Conservation (phyloP, 1,284 basidiomycete species). For the Thelephora terrestris region DNA sequence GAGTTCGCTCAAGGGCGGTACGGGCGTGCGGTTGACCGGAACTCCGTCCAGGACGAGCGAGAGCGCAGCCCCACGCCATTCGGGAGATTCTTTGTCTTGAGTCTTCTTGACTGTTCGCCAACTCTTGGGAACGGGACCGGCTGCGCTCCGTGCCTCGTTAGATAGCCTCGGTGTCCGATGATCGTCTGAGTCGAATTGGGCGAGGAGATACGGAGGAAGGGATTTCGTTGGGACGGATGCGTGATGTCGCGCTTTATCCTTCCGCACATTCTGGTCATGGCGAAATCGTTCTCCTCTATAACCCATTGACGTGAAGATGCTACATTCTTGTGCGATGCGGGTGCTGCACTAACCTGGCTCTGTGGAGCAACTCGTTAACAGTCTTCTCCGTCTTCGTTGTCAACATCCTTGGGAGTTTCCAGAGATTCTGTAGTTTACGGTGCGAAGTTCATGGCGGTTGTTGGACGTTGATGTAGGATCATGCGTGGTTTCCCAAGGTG, state of each 20-base stretch:
- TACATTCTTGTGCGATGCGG: no score
- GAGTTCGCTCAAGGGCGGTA: conserved; percentile 35
- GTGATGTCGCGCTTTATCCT: conserved; percentile 21
- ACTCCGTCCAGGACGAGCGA: conserved; percentile 35
- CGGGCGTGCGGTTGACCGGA: conserved; percentile 8
- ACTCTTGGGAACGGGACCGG: conserved; percentile 17
- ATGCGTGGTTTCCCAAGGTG: no score
- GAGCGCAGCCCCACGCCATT: conserved; percentile 44
- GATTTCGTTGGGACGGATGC: conserved; percentile 14
- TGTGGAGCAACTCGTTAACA: conserved; percentile 42
- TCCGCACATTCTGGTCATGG: conserved; percentile 43
- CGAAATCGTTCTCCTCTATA: conserved; percentile 59
- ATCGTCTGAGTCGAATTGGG: conserved; percentile 16
- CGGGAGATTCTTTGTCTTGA: conserved; percentile 20
- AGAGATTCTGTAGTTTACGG: no score
- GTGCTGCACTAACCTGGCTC: conserved; percentile 33
- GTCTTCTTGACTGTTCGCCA: conserved; percentile 10
- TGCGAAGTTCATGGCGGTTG: no score
- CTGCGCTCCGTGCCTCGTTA: neutral
- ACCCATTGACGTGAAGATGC: neutral
- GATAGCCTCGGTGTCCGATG: conserved; percentile 6
- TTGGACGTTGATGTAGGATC: no score
- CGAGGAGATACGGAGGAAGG: conserved; percentile 22
- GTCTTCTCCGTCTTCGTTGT: neutral
- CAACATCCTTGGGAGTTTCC: no score